Conservation (phyloP, 2,329 filamentous ascomycete species). For the Purpureocillium lavendulum region DNA sequence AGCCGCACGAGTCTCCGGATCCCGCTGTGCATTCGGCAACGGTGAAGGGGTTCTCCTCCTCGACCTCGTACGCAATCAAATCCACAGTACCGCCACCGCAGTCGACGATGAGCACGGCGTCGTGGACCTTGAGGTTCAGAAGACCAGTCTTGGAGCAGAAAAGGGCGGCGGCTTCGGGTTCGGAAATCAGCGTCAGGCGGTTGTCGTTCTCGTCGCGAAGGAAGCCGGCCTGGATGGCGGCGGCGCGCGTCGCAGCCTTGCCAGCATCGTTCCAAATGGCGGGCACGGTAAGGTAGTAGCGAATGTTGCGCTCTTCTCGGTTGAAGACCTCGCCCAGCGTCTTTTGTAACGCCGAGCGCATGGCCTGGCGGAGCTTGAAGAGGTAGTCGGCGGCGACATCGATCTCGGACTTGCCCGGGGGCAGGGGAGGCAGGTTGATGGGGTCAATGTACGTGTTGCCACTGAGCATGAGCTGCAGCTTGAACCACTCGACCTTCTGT, state of each 20-base stretch:
- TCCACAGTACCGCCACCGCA: conserved; percentile 98
- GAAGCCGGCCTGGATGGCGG: conserved; percentile 95
- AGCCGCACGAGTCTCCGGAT: conserved; percentile 94
- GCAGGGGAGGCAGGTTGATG: conserved; percentile 94
- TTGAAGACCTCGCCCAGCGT: conserved; percentile 96
- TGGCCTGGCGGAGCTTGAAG: conserved; percentile 94
- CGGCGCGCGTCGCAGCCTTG: conserved; percentile 91
- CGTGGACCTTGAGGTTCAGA: conserved; percentile 93
- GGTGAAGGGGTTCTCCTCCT: conserved; percentile 94
- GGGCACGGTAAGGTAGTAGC: conserved; percentile 96
- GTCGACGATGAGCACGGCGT: conserved; percentile 96
- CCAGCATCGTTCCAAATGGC: conserved; percentile 99
- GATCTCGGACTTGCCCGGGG: conserved; percentile 96
- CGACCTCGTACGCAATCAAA: conserved; percentile 97
- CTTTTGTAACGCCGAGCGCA: conserved; percentile 93
- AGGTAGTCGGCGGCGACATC: conserved; percentile 99
- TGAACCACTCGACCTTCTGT: conserved; percentile 99
- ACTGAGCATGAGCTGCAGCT: conserved; percentile 96
- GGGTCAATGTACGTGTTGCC: conserved; percentile 99
- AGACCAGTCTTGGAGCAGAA: conserved; percentile 97
- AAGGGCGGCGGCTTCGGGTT: conserved; percentile 92
- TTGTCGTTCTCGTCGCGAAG: conserved; percentile 97
- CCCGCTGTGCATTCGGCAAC: conserved; percentile 96
- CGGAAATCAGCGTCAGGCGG: conserved; percentile 85
- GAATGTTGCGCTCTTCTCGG: conserved; percentile 93